Base-by-base conservation (phyloP, 768 basidiomycete species). In the Auricularia heimuer region DNA sequence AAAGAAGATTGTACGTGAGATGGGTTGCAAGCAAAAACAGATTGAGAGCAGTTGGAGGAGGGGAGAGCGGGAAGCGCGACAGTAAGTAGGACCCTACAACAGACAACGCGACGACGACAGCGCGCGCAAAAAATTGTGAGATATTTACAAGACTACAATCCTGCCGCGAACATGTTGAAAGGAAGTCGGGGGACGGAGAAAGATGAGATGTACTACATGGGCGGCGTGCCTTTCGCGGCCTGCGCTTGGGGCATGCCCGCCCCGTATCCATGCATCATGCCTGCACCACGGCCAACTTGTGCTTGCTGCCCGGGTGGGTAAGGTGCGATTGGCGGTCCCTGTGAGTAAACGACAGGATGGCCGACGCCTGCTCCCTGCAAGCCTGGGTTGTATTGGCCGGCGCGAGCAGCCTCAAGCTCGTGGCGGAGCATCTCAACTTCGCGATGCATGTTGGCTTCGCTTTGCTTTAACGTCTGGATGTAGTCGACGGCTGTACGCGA, bases 341-440 rank as follows among this genome's bases (percentile, higher is more conserved):
- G 83, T 24, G 76, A 77, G 71, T 85, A 87, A 35, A 83, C 79
- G 36, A 79, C 75, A 62, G 78, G 79, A 63, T 80, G 76, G 75
- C 24, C 83, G 75, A 66, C 54, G 64, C 33, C 79, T 75, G 70
- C 85, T 86, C 2, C 80, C 73, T 11, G 82, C 75, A 62, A 82
- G 65, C 36, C 73, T 71, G 45, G 58, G 76, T 78, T 24, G 29
- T 33, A 60, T 35, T 60, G 56, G 10, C 29, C 56, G 33, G 56
- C 87, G 62, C 87, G 88, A 64, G 83, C 65, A 66, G 74, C 73
- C 29, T 85, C 90, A 61, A 91, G 71, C 73, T 94, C 92, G 69
- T 88, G 86, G 70, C 89, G 81, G 65, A 94, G 76, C 74, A 85
- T 80, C 54, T 92, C 91, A 54, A 93, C 81, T 73, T 94, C 92